Base-by-base conservation (phyloP, 2,329 filamentous ascomycete genomes). In the Fusarium irregulare region DNA sequence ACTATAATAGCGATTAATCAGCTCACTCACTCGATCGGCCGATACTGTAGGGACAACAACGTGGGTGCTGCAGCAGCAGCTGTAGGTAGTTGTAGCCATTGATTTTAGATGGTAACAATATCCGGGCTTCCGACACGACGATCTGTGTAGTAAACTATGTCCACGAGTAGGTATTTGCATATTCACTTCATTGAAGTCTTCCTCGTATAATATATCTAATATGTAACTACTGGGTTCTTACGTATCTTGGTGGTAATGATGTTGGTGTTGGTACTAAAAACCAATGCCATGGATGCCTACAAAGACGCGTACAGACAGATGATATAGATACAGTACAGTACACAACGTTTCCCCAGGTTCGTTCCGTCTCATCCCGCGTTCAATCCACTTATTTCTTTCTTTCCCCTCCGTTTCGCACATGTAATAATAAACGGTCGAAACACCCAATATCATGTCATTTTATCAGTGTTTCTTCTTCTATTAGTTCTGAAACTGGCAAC, bases 401-500 rank as follows among this genome's bases (percentile, higher is more conserved):
- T 60, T 23, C 20, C 63, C 62, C 53, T 49, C 41, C 37, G 40
- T 28, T 53, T 51, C 32, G 30, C 18, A 42, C 41, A 27, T 25
- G 32, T 51, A 40, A 51, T 51, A 10, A 30, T 51, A 13, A 37
- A 46, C 42, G 46, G 49, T 30, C 60, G 56, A 41, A 45, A 25
- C 58, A 64, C 44, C 44, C 45, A 41, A 47, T 56, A 60, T 37
- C 62, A 64, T 64, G 53, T 53, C 56, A 65, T 69, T 51, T 47
- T 23, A 34, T 50, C 48, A 66, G 37, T 57, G 49, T 54, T 55
- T 32, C 41, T 51, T 50, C 42, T 47, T 40, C 40, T 50, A 25
- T 32, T 48, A 55, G 49, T 49, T 56, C 56, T 66, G 66, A 66
- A 58, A 69, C 66, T 69, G 56, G 66, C 45, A 56, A 60, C 56